phyloP scores from a whole-genome alignment of 768 basidiomycete species.

The Suillus occidentalis region DNA sequence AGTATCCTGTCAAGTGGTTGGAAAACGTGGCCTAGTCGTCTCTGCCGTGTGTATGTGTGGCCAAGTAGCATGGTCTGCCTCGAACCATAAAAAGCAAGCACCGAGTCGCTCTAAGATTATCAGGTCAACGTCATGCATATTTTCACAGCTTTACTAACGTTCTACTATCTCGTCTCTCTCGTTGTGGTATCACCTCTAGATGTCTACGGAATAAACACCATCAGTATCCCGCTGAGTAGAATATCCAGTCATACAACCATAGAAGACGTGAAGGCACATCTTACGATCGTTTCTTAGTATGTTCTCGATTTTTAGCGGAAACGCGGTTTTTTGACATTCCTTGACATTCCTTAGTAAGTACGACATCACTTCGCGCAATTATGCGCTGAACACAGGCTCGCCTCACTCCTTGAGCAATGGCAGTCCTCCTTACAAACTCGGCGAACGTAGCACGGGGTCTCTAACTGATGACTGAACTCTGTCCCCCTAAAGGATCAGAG shows the following conservation, averaged over 20 bases:
- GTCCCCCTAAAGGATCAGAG: background rate
- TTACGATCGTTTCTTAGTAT: background rate
- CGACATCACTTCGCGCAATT: background rate
- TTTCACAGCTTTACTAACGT: background rate
- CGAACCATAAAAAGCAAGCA: background rate
- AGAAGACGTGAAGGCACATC: background rate
- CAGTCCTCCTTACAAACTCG: background rate
- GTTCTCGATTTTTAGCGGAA: background rate
- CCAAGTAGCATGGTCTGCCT: background rate
- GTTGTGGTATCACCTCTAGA: background rate
- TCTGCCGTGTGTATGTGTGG: background rate
- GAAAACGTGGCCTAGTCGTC: background rate
- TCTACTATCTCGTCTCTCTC: background rate
- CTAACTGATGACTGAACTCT: background rate
- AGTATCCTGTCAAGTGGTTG: background rate
- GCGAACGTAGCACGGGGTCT: conserved; percentile 2
- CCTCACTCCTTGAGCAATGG: background rate
- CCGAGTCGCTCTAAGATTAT: background rate
- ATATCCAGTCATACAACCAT: background rate
- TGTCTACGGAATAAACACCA: background rate
- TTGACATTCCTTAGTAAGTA: background rate
- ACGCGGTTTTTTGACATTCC: background rate
- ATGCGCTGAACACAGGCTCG: background rate
- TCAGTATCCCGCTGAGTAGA: background rate
- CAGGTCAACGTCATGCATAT: background rate